Conservation (phyloP, 352 stramenopile genomes). For the Bremia lactucae region DNA sequence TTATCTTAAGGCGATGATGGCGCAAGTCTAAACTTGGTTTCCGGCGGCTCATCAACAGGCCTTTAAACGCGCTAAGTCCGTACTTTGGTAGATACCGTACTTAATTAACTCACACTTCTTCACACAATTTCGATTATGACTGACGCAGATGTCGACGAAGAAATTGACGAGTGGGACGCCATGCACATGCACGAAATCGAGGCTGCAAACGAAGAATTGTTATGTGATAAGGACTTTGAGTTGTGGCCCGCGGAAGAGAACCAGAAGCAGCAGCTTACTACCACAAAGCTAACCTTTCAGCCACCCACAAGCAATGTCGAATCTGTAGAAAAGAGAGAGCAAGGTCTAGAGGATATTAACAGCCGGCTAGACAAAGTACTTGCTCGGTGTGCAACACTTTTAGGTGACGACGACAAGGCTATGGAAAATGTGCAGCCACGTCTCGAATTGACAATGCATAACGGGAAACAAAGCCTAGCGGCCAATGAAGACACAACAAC, state of each 20-base stretch:
- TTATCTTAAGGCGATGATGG: too few species aligned
- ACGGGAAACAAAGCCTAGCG: slow-evolving; percentile 16
- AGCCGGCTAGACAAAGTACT: slow-evolving; percentile 42
- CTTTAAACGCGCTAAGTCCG: too few species aligned
- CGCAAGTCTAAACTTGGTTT: too few species aligned
- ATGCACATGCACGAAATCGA: slow-evolving; percentile 78
- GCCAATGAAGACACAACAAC: slow-evolving; percentile 24
- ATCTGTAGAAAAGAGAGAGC: slow-evolving; percentile 8
- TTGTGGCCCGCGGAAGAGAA: slow-evolving; percentile 7
- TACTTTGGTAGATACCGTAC: too few species aligned
- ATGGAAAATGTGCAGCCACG: slow-evolving; percentile 23
- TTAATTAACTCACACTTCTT: too few species aligned
- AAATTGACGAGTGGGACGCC: slow-evolving; percentile 76
- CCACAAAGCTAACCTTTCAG: neutral
- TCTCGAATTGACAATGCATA: slow-evolving; percentile 20
- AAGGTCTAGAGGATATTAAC: slow-evolving; percentile 28
- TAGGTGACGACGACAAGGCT: slow-evolving; percentile 41
- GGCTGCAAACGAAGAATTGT: slow-evolving; percentile 53
- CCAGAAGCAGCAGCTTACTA: slow-evolving; percentile 3
- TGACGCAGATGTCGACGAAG: slow-evolving; percentile 62
- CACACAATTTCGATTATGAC: too few species aligned
- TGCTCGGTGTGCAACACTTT: slow-evolving; percentile 43
- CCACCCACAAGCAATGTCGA: slow-evolving; percentile 1
- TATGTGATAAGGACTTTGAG: slow-evolving; percentile 43
- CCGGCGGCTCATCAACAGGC: too few species aligned